These are phyloP conservation scores for Leptodontidium sp. DNA, from an alignment of 2,329 filamentous ascomycete genomes.

Conservation along the genomic window DNA sequence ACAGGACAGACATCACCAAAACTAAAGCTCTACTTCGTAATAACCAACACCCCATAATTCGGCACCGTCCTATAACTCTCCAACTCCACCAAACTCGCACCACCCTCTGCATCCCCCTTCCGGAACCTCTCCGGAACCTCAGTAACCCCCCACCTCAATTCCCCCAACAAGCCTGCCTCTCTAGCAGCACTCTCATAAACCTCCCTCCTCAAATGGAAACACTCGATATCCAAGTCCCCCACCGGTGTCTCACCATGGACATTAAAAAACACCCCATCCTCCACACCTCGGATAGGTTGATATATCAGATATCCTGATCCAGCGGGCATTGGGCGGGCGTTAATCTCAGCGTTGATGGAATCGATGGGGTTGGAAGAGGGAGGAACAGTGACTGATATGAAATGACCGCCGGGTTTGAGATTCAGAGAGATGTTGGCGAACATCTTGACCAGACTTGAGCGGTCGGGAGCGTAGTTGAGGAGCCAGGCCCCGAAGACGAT, in stretches of 20 bases:
- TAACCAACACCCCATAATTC: conserved; percentile 40
- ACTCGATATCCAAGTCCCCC: conserved; percentile 40
- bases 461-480: conserved; percentile 49
- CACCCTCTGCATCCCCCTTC: conserved; percentile 36
- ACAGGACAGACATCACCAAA: too few species aligned
- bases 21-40: conserved; percentile 34
- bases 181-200: conserved; percentile 45
- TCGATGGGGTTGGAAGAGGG: conserved; percentile 39
- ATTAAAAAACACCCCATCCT: conserved; percentile 37
- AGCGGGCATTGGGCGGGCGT: conserved; percentile 28
- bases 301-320: conserved; percentile 36
- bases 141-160: conserved; percentile 41
- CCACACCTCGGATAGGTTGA: conserved; percentile 33
- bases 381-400: conserved; percentile 45
- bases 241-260: conserved; percentile 34
- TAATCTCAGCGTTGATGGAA: conserved; percentile 34
- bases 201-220: conserved; percentile 44
- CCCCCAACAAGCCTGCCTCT: conserved; percentile 43
- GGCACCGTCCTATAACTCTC: conserved; percentile 40
- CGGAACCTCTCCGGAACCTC: conserved; percentile 39
- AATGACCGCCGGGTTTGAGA: conserved; percentile 48
- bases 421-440: conserved; percentile 48
- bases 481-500: conserved; percentile 50
- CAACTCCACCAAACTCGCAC: conserved; percentile 40
- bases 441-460: conserved; percentile 46